Percentiles rank a stretch among this genome's conserved stretches.
Evolutionary conservation across 2,329 filamentous ascomycete species (phyloP).

Genomic region (Fusarium avenaceum): DNA sequence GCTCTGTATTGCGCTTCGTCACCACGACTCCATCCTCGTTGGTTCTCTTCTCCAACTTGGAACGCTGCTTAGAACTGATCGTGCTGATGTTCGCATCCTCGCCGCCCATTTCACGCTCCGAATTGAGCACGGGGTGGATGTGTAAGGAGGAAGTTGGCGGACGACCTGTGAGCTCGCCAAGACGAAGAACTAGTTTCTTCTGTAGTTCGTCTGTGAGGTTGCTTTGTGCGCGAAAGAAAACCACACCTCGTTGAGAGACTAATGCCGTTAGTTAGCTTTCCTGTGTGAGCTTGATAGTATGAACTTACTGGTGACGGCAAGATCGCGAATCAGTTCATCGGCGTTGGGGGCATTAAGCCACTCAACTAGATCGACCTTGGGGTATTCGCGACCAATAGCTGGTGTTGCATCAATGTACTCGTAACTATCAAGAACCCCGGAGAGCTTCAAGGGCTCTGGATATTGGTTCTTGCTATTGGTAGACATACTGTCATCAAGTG

Average conservation of each 20-base stretch:
- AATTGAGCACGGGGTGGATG: constrained; percentile 71
- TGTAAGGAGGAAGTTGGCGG: constrained; percentile 69
- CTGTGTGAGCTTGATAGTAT: too few species aligned
- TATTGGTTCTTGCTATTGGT: too few species aligned
- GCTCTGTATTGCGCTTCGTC: constrained; percentile 28
- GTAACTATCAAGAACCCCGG: constrained; percentile 65
- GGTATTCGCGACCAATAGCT: constrained; percentile 72
- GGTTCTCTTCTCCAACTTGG: constrained; percentile 55
- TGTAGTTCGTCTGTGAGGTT: constrained; percentile 72
- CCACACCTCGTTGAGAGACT: constrained; percentile 78
- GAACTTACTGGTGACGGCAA: constrained; percentile 73
- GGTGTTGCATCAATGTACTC: constrained; percentile 72
- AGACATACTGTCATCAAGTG: too few species aligned
- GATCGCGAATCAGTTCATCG: constrained; percentile 73
- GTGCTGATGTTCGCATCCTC: constrained; percentile 73
- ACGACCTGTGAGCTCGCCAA: constrained; percentile 71
- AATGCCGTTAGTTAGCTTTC: not conserved
- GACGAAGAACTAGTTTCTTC: constrained; percentile 73
- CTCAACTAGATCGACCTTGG: constrained; percentile 70
- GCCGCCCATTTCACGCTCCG: constrained; percentile 65
- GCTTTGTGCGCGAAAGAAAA: constrained; percentile 77
- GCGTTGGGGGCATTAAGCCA: constrained; percentile 71
- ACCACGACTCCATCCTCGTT: constrained; percentile 44
- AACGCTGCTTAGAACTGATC: constrained; percentile 68
- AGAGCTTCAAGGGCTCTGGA: not conserved